These are phyloP conservation scores for Aureobasidium namibiae DNA, from an alignment of 2,329 filamentous ascomycete genomes.

Conservation along the genomic window DNA sequence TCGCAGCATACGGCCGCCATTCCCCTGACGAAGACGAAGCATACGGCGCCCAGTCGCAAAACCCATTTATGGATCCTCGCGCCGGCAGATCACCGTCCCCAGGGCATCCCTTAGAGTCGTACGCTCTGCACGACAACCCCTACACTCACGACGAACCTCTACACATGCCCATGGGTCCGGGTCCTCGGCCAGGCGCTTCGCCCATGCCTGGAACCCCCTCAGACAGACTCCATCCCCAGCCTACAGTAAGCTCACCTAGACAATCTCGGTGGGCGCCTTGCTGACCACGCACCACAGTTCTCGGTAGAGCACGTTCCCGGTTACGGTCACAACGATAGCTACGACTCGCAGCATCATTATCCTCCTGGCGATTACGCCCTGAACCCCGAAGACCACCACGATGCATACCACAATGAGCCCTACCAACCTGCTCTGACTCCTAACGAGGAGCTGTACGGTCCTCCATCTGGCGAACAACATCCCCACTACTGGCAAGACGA, in stretches of 20 bases:
- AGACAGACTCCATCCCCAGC: slow-evolving; percentile 74
- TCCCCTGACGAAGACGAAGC: slow-evolving; percentile 20
- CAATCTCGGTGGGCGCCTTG: background rate
- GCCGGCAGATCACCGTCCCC: slow-evolving; percentile 64
- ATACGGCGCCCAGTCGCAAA: slow-evolving; percentile 19
- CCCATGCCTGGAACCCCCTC: slow-evolving; percentile 44
- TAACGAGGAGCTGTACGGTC: slow-evolving; percentile 16
- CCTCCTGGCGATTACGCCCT: slow-evolving; percentile 59
- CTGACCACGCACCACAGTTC: slow-evolving; percentile 41
- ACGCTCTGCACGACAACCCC: slow-evolving; percentile 73
- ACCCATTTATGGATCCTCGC: slow-evolving; percentile 45
- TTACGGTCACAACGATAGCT: slow-evolving; percentile 55
- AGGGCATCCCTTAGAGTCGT: slow-evolving; percentile 64
- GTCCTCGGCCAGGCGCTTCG: slow-evolving; percentile 32
- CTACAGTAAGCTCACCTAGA: slow-evolving; percentile 55
- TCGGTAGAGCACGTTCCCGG: slow-evolving; percentile 60
- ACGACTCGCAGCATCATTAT: slow-evolving; percentile 40
- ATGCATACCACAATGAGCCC: slow-evolving; percentile 75
- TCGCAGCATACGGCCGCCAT: slow-evolving; percentile 16
- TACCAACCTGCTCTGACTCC: slow-evolving; percentile 55
- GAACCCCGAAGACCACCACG: slow-evolving; percentile 77
- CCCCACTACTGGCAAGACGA: slow-evolving; percentile 54
- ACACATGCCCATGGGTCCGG: slow-evolving; percentile 60
- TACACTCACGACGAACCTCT: slow-evolving; percentile 53
- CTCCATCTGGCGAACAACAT: slow-evolving; percentile 21